A percentile compares a stretch with the other conserved stretches of the same genome.
These are phyloP conservation scores for Dendrobium catenatum DNA, from an alignment of 106 monocot genomes.

Conservation along the genomic window DNA sequence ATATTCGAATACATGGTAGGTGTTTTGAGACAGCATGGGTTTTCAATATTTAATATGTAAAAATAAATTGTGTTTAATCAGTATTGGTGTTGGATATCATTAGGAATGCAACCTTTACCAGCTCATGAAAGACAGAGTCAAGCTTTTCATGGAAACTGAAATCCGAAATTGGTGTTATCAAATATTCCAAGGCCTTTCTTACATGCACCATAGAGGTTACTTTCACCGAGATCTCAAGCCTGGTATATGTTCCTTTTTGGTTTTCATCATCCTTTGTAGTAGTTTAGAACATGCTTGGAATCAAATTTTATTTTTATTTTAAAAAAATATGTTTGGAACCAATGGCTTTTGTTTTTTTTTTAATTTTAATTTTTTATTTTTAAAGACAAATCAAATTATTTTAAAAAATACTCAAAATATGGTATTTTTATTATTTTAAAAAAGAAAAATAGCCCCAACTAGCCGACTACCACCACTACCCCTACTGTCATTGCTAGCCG, in stretches of 20 bases:
- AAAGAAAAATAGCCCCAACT: too few species aligned
- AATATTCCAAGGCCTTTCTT: conserved; percentile 87
- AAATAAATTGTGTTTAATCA: conserved; percentile 1
- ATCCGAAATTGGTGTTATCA: conserved; percentile 90
- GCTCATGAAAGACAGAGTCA: conserved; percentile 77
- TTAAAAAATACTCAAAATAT: not conserved
- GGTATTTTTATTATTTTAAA: too few species aligned
- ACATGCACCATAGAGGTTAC: conserved; percentile 90
- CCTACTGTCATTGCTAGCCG: too few species aligned
- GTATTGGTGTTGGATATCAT: conserved; percentile 8
- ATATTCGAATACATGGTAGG: conserved; percentile 97
- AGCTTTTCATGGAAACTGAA: conserved; percentile 66
- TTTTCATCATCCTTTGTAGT: not conserved
- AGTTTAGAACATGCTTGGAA: not conserved
- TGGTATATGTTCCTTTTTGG: conserved; percentile 31
- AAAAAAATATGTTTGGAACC: not conserved
- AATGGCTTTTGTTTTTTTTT: too few species aligned
- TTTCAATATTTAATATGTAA: not conserved
- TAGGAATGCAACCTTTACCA: conserved; percentile 92
- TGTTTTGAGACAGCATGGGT: not conserved
- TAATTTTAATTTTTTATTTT: not conserved
- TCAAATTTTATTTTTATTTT: not conserved
- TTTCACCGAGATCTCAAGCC: conserved; percentile 97
- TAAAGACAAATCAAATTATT: not conserved
- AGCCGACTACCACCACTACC: too few species aligned